A percentile compares a stretch with the other conserved stretches of the same genome.
Evolutionary conservation across 345 rosid species (phyloP).

Genomic region (Conringia planisiliqua): DNA sequence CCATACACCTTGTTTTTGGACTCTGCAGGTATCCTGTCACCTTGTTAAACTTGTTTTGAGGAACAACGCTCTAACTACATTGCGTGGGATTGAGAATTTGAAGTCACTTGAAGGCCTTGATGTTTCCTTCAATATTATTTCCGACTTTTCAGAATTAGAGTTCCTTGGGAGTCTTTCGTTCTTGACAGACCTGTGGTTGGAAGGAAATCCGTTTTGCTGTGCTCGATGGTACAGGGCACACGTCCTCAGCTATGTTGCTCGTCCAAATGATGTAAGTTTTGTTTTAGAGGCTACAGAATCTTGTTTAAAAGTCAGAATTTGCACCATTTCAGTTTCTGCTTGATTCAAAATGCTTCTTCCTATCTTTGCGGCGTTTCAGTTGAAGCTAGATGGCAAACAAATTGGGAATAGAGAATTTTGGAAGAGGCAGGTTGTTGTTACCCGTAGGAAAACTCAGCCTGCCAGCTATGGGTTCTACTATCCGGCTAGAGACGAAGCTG

Average conservation of each 20-base stretch:
- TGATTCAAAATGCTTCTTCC: background rate
- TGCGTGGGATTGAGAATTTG: slow-evolving; percentile 91
- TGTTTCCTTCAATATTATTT: slow-evolving; percentile 86
- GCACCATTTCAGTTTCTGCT: slow-evolving; percentile 2
- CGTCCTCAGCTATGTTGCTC: slow-evolving; percentile 71
- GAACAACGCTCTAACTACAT: slow-evolving; percentile 85
- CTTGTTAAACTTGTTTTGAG: slow-evolving; percentile 88
- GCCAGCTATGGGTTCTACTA: slow-evolving; percentile 88
- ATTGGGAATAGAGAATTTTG: slow-evolving; percentile 81
- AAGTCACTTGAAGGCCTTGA: slow-evolving; percentile 97
- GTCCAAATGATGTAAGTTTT: slow-evolving; percentile 61
- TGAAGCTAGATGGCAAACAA: slow-evolving; percentile 77
- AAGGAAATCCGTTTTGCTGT: slow-evolving; percentile 93
- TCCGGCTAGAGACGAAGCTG: slow-evolving; percentile 73
- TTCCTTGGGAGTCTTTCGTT: slow-evolving; percentile 60
- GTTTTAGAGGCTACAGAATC: background rate
- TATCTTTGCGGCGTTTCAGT: slow-evolving; percentile 46
- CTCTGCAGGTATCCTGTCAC: slow-evolving; percentile 82
- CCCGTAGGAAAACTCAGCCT: slow-evolving; percentile 80
- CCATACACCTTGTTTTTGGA: slow-evolving; percentile 38
- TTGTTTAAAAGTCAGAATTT: background rate
- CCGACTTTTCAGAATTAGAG: slow-evolving; percentile 87
- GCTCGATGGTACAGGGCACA: slow-evolving; percentile 91
- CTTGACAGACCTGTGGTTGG: slow-evolving; percentile 82
- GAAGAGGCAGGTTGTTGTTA: slow-evolving; percentile 83